Percentiles rank a stretch among this genome's conserved stretches.
phyloP scores from a whole-genome alignment of 176 grass and related monocot genomes.

The Rhynchospora tenuis region DNA sequence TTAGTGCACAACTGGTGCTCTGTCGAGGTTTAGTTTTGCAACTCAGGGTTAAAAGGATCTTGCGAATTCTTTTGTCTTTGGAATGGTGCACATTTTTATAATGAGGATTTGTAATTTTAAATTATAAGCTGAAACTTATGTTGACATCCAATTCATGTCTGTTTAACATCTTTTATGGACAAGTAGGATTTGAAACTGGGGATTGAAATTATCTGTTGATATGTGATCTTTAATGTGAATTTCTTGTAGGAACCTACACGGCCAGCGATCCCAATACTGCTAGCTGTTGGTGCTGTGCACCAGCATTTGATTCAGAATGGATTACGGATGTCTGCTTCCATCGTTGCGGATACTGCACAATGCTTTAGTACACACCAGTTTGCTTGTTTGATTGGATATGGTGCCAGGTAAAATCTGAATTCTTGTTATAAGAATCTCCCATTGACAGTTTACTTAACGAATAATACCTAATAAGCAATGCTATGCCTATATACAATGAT shows the following conservation, averaged over 20 bases:
- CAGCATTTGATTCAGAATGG: conserved; percentile 99
- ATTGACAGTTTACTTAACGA: conserved; percentile 15
- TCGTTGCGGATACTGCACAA: conserved; percentile 97
- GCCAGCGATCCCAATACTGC: conserved; percentile 90
- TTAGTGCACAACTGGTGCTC: not conserved
- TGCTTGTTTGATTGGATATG: conserved; percentile 99
- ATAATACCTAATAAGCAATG: conserved; percentile 9
- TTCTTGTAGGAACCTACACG: conserved; percentile 71
- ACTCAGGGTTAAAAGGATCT: not conserved
- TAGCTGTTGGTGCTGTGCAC: conserved; percentile 96
- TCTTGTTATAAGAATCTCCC: not conserved
- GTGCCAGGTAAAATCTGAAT: conserved; percentile 61
- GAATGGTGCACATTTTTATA: not conserved
- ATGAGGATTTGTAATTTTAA: not conserved
- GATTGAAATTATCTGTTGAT: not conserved
- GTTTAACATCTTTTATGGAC: not conserved
- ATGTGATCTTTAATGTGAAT: not conserved
- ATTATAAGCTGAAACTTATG: not conserved
- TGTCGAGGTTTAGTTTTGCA: not conserved
- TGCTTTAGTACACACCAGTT: conserved; percentile 99
- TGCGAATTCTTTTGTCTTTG: not conserved
- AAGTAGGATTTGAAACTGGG: not conserved
- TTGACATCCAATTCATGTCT: not conserved
- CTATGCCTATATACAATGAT: not conserved
- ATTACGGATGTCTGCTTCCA: conserved; percentile 89